These are phyloP conservation scores for Hymenoscyphus occultus DNA, from an alignment of 2,329 filamentous ascomycete genomes.

Conservation along the genomic window DNA sequence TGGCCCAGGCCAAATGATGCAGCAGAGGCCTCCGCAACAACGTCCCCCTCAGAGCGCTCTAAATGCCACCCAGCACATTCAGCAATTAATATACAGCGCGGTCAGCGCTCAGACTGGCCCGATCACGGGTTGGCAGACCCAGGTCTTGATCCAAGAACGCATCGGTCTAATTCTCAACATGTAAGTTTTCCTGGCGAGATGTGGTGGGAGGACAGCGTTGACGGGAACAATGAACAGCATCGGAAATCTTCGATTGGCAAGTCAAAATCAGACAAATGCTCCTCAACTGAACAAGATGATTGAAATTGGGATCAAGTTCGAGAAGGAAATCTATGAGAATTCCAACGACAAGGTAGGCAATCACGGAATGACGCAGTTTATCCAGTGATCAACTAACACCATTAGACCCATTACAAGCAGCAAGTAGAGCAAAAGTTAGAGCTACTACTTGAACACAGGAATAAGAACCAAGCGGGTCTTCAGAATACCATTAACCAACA, in stretches of 20 bases:
- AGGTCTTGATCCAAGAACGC: conserved; percentile 31
- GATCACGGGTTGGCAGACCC: conserved; percentile 31
- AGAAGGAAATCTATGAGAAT: conserved; percentile 33
- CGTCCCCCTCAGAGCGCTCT: conserved; percentile 18
- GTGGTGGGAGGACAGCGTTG: neutral
- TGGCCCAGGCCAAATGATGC: conserved; percentile 33
- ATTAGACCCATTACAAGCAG: conserved; percentile 31
- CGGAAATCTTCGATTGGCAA: conserved; percentile 32
- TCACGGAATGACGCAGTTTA: neutral
- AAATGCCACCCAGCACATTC: conserved; percentile 24
- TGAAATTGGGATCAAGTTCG: conserved; percentile 33
- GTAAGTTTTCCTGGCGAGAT: conserved; percentile 25
- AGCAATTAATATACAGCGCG: conserved; percentile 30
- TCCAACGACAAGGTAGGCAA: conserved; percentile 31
- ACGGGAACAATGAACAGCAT: conserved; percentile 21
- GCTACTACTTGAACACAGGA: conserved; percentile 32
- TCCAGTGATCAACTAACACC: conserved; percentile 18
- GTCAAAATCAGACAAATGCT: conserved; percentile 25
- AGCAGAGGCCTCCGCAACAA: conserved; percentile 24
- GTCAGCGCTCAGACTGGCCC: conserved; percentile 27
- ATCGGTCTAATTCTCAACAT: conserved; percentile 34
- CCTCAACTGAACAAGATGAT: conserved; percentile 30
- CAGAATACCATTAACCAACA: conserved; percentile 44
- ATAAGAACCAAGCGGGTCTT: conserved; percentile 36
- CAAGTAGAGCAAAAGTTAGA: conserved; percentile 30